Base-by-base conservation (phyloP, 2,329 filamentous ascomycete species). In the Microcera coccophila region DNA sequence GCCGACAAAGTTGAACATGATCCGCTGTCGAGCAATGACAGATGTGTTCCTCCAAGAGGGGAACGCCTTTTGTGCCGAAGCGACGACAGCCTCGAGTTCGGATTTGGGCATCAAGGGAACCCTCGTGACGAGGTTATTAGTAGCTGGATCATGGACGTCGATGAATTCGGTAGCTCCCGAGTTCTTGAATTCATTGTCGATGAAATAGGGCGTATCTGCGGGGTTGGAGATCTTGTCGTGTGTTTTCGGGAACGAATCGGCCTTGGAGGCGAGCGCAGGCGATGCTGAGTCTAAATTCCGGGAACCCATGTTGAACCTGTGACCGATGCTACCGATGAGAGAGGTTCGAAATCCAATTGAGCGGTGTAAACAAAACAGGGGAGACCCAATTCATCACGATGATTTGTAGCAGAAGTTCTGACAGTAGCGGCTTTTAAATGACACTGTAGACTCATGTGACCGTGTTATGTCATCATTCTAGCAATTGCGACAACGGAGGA, bases 1-100 rank as follows among this genome's bases (percentile, higher is more conserved):
- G 10, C 73, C 72, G 20, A 85, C 82, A 51, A 86, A 85, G 64
- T 82, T 84, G 71, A 88, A 89, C 81, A 88, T 86, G 64, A 88
- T 81, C 66, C 85, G 79, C 70, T 89, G 85, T 42, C 84, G 73
- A 45, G 77, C 71, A 48, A 89, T 74, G 45, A 87, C 67, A 62
- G 78, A 84, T 10, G 78, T 87, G 41, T 71, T 70, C 54, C 72
- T 77, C 85, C 85, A 89, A 26, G 69, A 69, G 17, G 81, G 78
- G 58, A 87, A 88, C 0, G 85, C 85, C 64, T 78, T 79, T 65
- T 82, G 69, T 1, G 85, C 85, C 57, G 82, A 84, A 50, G 79
- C 81, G 1, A 87, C 82, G 3, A 81, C 82, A 4, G 81, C 81
- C 59, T 74, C 73, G 35, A 89, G 73, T 67, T 89, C 85, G 42